These are phyloP conservation scores for Suillus subluteus DNA, from an alignment of 768 basidiomycete genomes.

Conservation along the genomic window DNA sequence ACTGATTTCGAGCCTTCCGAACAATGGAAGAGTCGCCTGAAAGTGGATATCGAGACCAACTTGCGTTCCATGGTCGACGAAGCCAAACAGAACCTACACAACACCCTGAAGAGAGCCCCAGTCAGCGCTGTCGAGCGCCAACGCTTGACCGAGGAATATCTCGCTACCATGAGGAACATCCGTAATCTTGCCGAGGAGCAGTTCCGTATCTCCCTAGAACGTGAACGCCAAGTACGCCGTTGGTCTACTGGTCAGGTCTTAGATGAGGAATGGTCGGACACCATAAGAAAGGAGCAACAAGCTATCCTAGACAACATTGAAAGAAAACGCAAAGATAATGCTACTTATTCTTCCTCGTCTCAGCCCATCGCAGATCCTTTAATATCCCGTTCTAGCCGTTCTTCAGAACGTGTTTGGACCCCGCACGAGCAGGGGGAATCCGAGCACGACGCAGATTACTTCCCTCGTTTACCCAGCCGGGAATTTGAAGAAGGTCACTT, in stretches of 20 bases:
- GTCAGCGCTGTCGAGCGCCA: constrained; percentile 36
- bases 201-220: constrained; percentile 46
- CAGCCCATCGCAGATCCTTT: constrained; percentile 14
- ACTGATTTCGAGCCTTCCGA: constrained; percentile 53
- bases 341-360: background rate
- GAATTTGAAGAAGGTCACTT: constrained; percentile 30
- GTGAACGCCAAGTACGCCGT: constrained; percentile 53
- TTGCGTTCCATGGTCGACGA: constrained; percentile 52
- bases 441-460: constrained; percentile 13
- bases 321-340: constrained; percentile 35
- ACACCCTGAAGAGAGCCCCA: constrained; percentile 50
- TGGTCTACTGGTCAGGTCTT: constrained; percentile 46
- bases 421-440: constrained; percentile 22
- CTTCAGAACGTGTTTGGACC: constrained; percentile 22
- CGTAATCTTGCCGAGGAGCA: constrained; percentile 49
- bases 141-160: constrained; percentile 43
- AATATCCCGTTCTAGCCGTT: constrained; percentile 17
- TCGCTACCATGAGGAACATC: constrained; percentile 47
- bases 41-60: constrained; percentile 54
- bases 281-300: constrained; percentile 40
- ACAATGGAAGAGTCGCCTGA: constrained; percentile 53
- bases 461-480: constrained; percentile 17
- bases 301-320: constrained; percentile 54
- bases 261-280: constrained; percentile 37
- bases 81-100: constrained; percentile 61